A percentile compares a stretch with the other conserved stretches of the same genome.
Conservation (phyloP, 2,329 filamentous ascomycete species). For the Lanzia echinophila region DNA sequence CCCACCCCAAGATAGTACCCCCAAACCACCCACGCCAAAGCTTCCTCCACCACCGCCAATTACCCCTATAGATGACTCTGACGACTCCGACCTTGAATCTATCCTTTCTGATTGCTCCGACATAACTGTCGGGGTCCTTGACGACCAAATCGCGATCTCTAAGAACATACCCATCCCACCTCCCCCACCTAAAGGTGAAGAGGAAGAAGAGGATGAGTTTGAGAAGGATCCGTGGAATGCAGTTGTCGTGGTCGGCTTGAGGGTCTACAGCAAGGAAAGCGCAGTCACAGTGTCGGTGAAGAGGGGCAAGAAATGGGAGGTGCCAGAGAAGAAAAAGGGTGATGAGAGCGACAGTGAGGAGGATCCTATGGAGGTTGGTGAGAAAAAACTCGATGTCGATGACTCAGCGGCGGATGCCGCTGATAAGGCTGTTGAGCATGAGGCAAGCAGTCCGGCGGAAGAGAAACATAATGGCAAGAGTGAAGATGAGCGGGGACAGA, state of each 20-base stretch:
- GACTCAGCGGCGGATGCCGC: constrained; percentile 11
- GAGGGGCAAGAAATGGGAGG: constrained; percentile 18
- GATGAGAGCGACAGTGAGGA: constrained; percentile 39
- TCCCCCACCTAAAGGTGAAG: constrained; percentile 21
- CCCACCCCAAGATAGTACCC: not conserved
- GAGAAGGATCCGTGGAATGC: constrained; percentile 57
- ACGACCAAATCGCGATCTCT: constrained; percentile 18
- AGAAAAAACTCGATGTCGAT: constrained; percentile 11
- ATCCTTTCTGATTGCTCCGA: constrained; percentile 19
- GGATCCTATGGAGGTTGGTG: constrained; percentile 5
- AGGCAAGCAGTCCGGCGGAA: not conserved
- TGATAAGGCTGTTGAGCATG: not conserved
- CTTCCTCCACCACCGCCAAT: not conserved
- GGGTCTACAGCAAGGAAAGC: constrained; percentile 49
- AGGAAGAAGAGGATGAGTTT: constrained; percentile 48
- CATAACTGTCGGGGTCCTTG: constrained; percentile 13
- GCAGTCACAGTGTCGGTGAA: constrained; percentile 24
- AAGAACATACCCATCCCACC: constrained; percentile 9
- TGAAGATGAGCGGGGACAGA: too few species aligned
- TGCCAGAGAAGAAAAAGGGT: constrained; percentile 26
- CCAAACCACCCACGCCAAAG: not conserved
- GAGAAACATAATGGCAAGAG: too few species aligned
- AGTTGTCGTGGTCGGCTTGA: constrained; percentile 52
- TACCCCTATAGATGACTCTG: not conserved
- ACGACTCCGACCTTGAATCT: constrained; percentile 15